These are phyloP conservation scores for Mrakia gelida DNA, from an alignment of 768 basidiomycete species.

Conservation along the genomic window DNA sequence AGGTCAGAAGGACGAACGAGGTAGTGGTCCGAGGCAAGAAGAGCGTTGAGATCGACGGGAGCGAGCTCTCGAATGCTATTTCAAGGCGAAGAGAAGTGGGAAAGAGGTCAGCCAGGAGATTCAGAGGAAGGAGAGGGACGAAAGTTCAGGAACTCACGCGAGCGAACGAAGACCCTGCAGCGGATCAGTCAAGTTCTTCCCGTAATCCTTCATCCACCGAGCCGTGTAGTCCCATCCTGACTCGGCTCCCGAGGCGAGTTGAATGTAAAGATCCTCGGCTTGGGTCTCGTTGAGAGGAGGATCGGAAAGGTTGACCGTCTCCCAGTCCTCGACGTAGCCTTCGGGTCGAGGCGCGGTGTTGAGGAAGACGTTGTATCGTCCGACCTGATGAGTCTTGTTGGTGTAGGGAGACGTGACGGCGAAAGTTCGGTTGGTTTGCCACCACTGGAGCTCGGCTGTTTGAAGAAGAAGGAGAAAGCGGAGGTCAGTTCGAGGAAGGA, in stretches of 20 bases:
- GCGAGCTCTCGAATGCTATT: slow-evolving; percentile 58
- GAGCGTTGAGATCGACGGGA: slow-evolving; percentile 75
- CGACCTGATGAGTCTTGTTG: slow-evolving; percentile 58
- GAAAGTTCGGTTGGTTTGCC: slow-evolving; percentile 67
- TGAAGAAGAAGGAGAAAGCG: background rate
- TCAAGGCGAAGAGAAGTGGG: no score
- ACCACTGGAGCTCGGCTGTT: slow-evolving; percentile 70
- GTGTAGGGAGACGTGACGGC: slow-evolving; percentile 67
- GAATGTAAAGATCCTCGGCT: slow-evolving; percentile 65
- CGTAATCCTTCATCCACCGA: slow-evolving; percentile 16
- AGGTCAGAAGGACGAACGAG: slow-evolving; percentile 22
- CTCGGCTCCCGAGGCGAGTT: slow-evolving; percentile 85
- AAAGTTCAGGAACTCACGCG: slow-evolving; percentile 10
- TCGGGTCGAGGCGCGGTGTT: slow-evolving; percentile 88
- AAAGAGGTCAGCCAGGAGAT: background rate
- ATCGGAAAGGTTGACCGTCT: slow-evolving; percentile 59
- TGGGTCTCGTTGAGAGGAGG: slow-evolving; percentile 59
- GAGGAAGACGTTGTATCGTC: slow-evolving; percentile 64
- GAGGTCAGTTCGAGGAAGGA: background rate
- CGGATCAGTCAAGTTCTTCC: slow-evolving; percentile 27
- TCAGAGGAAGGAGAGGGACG: no score
- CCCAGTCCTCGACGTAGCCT: slow-evolving; percentile 60
- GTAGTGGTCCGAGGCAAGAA: slow-evolving; percentile 58
- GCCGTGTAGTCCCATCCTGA: slow-evolving; percentile 54
- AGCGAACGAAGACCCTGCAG: slow-evolving; percentile 18